Base-by-base conservation (phyloP, 768 basidiomycete genomes). In the Xerocomus brunneocitrinus region DNA sequence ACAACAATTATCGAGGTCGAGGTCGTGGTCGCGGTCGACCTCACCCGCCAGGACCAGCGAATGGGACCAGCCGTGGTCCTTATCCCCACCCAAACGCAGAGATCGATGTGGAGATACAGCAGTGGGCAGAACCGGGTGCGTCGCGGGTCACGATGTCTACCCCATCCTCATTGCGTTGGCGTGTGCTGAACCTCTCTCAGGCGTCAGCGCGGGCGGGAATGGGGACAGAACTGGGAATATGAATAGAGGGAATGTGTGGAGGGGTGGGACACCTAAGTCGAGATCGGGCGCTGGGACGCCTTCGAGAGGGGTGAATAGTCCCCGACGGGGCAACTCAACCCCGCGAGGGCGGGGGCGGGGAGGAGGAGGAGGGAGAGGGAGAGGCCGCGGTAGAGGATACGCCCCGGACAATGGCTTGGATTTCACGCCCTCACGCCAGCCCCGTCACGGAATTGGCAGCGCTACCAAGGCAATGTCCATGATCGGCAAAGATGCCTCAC, bases 401-500 rank as follows among this genome's bases (percentile, higher is more conserved):
- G 46, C 3, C 5, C 34, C 34, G 0, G 34, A 43, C 8, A 28
- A 27, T n/a, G 41, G 1, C 27, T 5, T 43, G n/a, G 6, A 31
- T 14, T 13, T 14, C 14, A 25, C 34, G 22, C 22, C 41, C 8
- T 8, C 57, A n/a, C 51, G 49, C n/a, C 49, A 57, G 14, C 22
- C 56, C 10, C 32, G 44, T 36, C 13, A 47, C 14, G 53, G 55
- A 31, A 38, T 54, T 30, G 52, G 52, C 9, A 36, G 42, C 30
- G 34, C 35, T 3, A 12, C 4, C 28, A 55, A 24, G 40, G 2
- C 28, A 46, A 50, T 22, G 14, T 6, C 43, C 8, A 19, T n/a
- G 34, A 14, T 55, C 43, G 51, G 50, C 13, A 67, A 67, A 34
- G 73, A 76, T 43, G 76, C 76, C 2, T 72, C 83, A 4, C 69